Evolutionary conservation across 495 filamentous ascomycete species (phyloP), one percentile per base, ranked within the genome.

Genomic region (Amniculicola lignicola): DNA sequence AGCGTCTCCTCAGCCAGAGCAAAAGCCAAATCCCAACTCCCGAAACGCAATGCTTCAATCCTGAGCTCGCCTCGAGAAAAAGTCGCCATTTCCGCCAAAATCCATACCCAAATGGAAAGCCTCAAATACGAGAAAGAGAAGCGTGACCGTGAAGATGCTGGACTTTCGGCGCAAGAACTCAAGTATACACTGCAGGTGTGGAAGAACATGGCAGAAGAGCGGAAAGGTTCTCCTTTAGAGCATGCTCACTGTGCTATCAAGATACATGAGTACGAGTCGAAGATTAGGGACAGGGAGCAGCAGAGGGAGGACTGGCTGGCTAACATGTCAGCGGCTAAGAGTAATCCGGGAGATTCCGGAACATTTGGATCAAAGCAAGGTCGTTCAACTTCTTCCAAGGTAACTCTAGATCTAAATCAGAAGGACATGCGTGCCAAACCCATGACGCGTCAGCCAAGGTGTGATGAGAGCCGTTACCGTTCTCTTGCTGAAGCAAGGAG

Each of bases 231-330:
- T n/a, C 12, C 27, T 9, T 1, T 19, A 10, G 2, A 18, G 6
- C 23, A n/a, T 3, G 39, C 38, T 1, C 15, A 52, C 23, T 45
- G 38, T n/a, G 3, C 11, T 27, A 29, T 53, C 38, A 25, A 35
- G 23, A 42, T 40, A 2, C 22, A 50, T 36, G 39, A 52, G 14
- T 56, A 56, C 27, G 43, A 35, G 22, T 3, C 27, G 25, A 58
- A 51, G 42, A 24, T 58, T 21, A 12, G 12, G 16, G 12, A 25
- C 6, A 19, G 47, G 2, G 45, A 58, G 27, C 1, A 22, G 16
- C 39, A 58, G 24, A 15, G 41, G 15, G 44, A 25, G 22, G 33
- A 40, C 6, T 57, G 53, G 53, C 25, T 57, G 19, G 35, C 21
- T 2, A 35, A 35, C 21, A 48, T 57, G 43, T 4, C 42, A 2